phyloP scores from a whole-genome alignment of 805 yeast species.

The Starmera dryadoides region DNA sequence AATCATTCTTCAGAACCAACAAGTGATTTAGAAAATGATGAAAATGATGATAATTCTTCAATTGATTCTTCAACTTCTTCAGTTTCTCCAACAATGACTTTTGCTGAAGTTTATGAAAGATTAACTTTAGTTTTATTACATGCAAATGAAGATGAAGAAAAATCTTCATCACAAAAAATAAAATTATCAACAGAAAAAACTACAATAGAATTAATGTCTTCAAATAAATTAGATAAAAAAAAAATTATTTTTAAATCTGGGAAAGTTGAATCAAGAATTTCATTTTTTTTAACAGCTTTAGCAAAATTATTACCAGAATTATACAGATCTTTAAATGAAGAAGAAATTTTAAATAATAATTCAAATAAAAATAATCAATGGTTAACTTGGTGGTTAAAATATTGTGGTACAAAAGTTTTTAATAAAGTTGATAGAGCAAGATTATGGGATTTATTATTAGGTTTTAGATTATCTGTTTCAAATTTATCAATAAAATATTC shows the following conservation, averaged over 20 bases:
- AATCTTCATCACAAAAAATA: background rate
- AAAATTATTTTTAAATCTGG: constrained; percentile 46
- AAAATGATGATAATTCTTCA: constrained; percentile 3
- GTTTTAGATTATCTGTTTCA: constrained; percentile 52
- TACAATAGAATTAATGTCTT: constrained; percentile 1
- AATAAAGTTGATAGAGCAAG: constrained; percentile 77
- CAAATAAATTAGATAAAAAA: constrained; percentile 12
- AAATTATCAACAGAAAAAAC: background rate
- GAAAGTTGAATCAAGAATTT: constrained; percentile 55
- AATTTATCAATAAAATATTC: constrained; percentile 7
- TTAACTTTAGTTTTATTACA: constrained; percentile 69
- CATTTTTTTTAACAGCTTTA: constrained; percentile 59
- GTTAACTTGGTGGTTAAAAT: constrained; percentile 93
- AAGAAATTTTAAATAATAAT: constrained; percentile 57
- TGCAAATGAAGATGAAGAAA: constrained; percentile 18
- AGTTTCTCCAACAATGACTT: constrained; percentile 33
- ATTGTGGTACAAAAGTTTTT: constrained; percentile 82
- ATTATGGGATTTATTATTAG: constrained; percentile 81
- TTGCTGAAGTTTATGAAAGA: constrained; percentile 69
- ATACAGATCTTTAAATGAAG: constrained; percentile 70
- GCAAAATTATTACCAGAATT: constrained; percentile 67
- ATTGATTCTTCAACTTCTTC: constrained; percentile 7
- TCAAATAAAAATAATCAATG: constrained; percentile 68
- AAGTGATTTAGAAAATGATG: constrained; percentile 10
- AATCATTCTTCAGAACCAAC: background rate